phyloP scores from a whole-genome alignment of 805 yeast species.

The Suhomyces vadensis region DNA sequence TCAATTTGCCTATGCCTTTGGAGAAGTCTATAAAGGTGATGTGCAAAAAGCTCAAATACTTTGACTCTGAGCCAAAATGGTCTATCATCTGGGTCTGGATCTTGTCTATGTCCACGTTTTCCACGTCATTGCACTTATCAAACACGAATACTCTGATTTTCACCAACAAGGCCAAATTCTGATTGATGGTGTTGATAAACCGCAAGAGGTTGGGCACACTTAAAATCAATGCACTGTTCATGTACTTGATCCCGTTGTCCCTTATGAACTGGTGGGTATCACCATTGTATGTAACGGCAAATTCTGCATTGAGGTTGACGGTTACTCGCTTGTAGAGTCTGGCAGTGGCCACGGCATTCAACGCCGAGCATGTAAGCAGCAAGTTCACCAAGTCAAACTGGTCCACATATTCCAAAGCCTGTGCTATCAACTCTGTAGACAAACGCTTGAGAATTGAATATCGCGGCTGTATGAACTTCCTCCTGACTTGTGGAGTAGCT shows the following conservation, averaged over 20 bases:
- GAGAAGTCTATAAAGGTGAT: constrained; percentile 32
- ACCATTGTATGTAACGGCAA: constrained; percentile 22
- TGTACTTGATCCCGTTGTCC: constrained; percentile 30
- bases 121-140: constrained; percentile 29
- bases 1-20: constrained; percentile 25
- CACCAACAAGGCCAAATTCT: constrained; percentile 20
- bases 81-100: constrained; percentile 27
- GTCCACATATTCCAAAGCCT: constrained; percentile 26
- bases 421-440: constrained; percentile 13
- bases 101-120: constrained; percentile 11
- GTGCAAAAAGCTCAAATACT: constrained; percentile 30
- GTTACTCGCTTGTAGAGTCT: constrained; percentile 33
- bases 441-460: constrained; percentile 6
- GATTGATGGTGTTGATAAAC: constrained; percentile 21
- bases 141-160: constrained; percentile 31
- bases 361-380: constrained; percentile 21
- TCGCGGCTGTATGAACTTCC: constrained; percentile 1
- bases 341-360: constrained; percentile 24
- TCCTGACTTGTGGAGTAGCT: neutral
- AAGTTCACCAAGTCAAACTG: constrained; percentile 32
- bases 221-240: constrained; percentile 33
- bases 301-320: constrained; percentile 29
- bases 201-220: constrained; percentile 16
- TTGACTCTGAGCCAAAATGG: constrained; percentile 26
- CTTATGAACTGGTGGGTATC: constrained; percentile 18